phyloP scores from a whole-genome alignment of 2,329 filamentous ascomycete genomes.

The Penicillium sp. region DNA sequence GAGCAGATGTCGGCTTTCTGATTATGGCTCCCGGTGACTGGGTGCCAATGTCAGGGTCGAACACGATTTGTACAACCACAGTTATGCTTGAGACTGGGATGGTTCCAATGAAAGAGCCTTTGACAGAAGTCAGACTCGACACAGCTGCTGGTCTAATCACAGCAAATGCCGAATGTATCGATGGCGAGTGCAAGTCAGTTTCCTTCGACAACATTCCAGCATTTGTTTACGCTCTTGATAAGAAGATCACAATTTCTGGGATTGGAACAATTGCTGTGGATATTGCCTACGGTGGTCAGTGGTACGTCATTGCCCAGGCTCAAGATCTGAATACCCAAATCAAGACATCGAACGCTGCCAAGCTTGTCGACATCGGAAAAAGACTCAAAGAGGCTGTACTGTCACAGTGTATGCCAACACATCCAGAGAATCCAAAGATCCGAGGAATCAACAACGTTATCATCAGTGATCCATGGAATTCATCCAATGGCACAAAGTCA shows the following conservation, averaged over 20 bases:
- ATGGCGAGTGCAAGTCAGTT: slow-evolving; percentile 47
- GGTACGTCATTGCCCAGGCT: slow-evolving; percentile 47
- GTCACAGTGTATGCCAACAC: slow-evolving; percentile 37
- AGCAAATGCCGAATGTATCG: slow-evolving; percentile 44
- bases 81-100: slow-evolving; percentile 53
- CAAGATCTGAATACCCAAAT: slow-evolving; percentile 39
- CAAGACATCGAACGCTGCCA: slow-evolving; percentile 31
- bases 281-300: slow-evolving; percentile 51
- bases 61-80: slow-evolving; percentile 48
- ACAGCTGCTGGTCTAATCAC: slow-evolving; percentile 48
- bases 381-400: slow-evolving; percentile 47
- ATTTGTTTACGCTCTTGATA: slow-evolving; percentile 45
- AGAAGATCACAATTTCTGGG: slow-evolving; percentile 43
- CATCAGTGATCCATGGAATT: slow-evolving; percentile 39
- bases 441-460: slow-evolving; percentile 43
- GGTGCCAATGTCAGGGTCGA: slow-evolving; percentile 49
- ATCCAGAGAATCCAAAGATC: slow-evolving; percentile 48
- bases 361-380: slow-evolving; percentile 47
- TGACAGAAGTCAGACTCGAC: slow-evolving; percentile 45
- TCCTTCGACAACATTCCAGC: slow-evolving; percentile 50
- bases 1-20: slow-evolving; percentile 49
- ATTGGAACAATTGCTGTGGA: slow-evolving; percentile 45
- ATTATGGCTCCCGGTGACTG: slow-evolving; percentile 52
- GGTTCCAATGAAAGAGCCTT: slow-evolving; percentile 48
- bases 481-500: slow-evolving; percentile 23